Evolutionary conservation across 2,329 filamentous ascomycete genomes (phyloP), one percentile per base, ranked within the genome.

Genomic region (Immersiporthe knoxdaviesiana): DNA sequence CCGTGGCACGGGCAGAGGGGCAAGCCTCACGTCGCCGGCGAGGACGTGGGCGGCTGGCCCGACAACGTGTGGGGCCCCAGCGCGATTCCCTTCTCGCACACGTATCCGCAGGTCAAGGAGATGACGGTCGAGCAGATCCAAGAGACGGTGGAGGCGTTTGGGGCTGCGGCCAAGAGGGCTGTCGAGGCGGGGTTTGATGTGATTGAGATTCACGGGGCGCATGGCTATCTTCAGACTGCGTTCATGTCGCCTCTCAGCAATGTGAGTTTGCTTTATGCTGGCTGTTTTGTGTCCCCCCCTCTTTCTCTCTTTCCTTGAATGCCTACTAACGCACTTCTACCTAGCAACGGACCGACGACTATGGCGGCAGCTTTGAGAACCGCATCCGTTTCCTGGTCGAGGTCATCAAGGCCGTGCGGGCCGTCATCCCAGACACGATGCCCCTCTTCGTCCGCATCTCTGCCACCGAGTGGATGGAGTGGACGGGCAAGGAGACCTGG

Each of bases 131-230:
- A 84, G 1, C 90, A 95, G 65, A 94, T 97, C 72, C 82, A 88
- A 73, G 79, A 82, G 3, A 80, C 93, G 60, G 90, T 93, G 75
- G 77, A 80, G 54, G 85, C 84, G 12, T 96, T 88, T 80, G 87
- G 83, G 5, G 85, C 84, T 1, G 83, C 87, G 0, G 84, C 87
- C 0, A 82, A 83, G 72, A 81, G 90, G 50, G 86, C 92, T 0
- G 79, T 94, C 5, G 82, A 87, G 71, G 90, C 89, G 1, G 93
- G 93, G 0, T 87, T 92, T 63, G 93, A 97, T 76, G 86, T 90
- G 10, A 89, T 97, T 69, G 93, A 97, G 78, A 83, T 88, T 27
- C 86, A 89, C 72, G 84, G 76, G 16, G 88, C 88, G 1, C 90
- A 91, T 73, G 89, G 90, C 3, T 93, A 92, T 74, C 81, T 93